These are phyloP conservation scores for Bretziella fagacearum DNA, from an alignment of 2,329 filamentous ascomycete genomes.

Conservation along the genomic window DNA sequence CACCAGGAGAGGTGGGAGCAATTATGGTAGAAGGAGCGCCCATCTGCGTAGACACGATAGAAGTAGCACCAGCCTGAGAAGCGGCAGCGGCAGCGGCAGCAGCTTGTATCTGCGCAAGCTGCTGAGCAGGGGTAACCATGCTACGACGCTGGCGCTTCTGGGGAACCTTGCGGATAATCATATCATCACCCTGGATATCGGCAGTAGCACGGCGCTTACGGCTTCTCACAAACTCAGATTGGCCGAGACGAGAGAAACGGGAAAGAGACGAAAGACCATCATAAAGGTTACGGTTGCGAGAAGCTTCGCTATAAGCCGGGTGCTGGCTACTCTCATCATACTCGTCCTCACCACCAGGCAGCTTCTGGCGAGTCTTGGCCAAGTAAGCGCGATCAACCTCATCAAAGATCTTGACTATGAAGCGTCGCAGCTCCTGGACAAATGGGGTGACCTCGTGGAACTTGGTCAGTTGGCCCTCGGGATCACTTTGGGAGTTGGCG, in stretches of 20 bases:
- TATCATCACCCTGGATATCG: background rate
- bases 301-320: slow-evolving; percentile 10
- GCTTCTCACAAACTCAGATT: slow-evolving; percentile 9
- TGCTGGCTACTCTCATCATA: slow-evolving; percentile 7
- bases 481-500: slow-evolving; percentile 9
- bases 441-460: slow-evolving; percentile 13
- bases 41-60: background rate
- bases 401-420: slow-evolving; percentile 13
- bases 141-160: slow-evolving; percentile 14
- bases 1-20: slow-evolving; percentile 1
- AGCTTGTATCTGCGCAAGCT: slow-evolving; percentile 12
- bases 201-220: slow-evolving; percentile 11
- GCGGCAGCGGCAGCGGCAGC: background rate
- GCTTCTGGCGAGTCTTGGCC: slow-evolving; percentile 14
- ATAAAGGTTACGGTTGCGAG: slow-evolving; percentile 12
- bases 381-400: slow-evolving; percentile 14
- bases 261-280: slow-evolving; percentile 12
- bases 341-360: slow-evolving; percentile 10
- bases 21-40: slow-evolving; percentile 1
- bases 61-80: slow-evolving; percentile 1
- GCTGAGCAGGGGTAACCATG: slow-evolving; percentile 10
- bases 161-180: slow-evolving; percentile 10
- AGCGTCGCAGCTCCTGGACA: slow-evolving; percentile 13
- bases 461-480: slow-evolving; percentile 7
- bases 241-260: slow-evolving; percentile 12